A percentile compares a stretch with the other conserved stretches of the same genome.
These are phyloP conservation scores for Rhizopogon rudus DNA, from an alignment of 768 basidiomycete species.

Conservation along the genomic window DNA sequence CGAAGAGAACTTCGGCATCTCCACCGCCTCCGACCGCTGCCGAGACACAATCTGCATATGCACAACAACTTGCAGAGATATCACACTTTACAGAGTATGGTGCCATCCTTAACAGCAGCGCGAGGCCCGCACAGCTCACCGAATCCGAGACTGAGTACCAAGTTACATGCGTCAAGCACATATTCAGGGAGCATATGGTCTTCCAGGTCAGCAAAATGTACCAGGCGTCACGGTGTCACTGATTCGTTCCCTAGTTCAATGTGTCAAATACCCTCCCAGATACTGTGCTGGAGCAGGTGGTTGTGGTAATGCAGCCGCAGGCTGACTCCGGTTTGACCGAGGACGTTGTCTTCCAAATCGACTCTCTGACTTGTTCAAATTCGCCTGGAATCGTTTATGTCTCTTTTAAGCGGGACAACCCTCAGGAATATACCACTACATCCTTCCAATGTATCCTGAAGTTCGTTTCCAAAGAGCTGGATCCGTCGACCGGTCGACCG, in stretches of 20 bases:
- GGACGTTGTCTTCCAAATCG: constrained; percentile 90
- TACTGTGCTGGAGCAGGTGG: constrained; percentile 90
- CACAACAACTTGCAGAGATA: constrained; percentile 78
- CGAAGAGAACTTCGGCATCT: constrained; percentile 51
- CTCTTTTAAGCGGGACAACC: constrained; percentile 81
- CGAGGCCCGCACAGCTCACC: constrained; percentile 77
- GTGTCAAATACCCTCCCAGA: constrained; percentile 95
- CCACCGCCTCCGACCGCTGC: constrained; percentile 79
- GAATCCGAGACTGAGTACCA: constrained; percentile 99
- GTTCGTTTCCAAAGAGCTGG: constrained; percentile 96
- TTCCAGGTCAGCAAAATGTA: constrained; percentile 70
- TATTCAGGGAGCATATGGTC: constrained; percentile 92
- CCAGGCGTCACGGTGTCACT: neutral
- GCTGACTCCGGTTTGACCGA: constrained; percentile 75
- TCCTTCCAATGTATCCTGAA: constrained; percentile 91
- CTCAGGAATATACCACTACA: constrained; percentile 71
- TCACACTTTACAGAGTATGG: constrained; percentile 87
- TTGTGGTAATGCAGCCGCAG: constrained; percentile 86
- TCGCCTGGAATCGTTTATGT: constrained; percentile 91
- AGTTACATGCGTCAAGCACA: constrained; percentile 93
- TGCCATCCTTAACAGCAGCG: constrained; percentile 78
- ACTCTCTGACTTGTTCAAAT: constrained; percentile 58
- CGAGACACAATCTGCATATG: constrained; percentile 85
- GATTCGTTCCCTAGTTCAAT: constrained; percentile 66
- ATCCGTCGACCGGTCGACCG: constrained; percentile 91